Evolutionary conservation across 805 yeast genomes (phyloP).

Genomic region (Candida xiaguanensis): DNA sequence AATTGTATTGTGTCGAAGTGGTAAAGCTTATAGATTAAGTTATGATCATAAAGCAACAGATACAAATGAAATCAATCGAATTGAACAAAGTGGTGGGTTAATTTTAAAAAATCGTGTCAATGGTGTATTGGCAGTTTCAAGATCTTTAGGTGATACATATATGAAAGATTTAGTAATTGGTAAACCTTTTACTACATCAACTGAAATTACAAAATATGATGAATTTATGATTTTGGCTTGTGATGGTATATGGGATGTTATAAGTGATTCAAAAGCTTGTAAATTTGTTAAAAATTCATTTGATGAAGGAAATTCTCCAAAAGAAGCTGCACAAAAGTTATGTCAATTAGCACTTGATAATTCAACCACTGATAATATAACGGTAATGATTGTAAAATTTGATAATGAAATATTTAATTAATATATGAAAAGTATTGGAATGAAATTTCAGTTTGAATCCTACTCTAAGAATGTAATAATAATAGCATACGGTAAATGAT

Average conservation of each 20-base stretch:
- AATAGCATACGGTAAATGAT: no score
- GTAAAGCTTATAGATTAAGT: conserved; percentile 71
- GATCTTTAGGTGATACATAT: conserved; percentile 91
- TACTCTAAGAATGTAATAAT: no score
- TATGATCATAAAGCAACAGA: conserved; percentile 96
- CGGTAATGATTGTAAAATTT: conserved; percentile 81
- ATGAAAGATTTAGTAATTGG: conserved; percentile 88
- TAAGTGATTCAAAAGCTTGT: conserved; percentile 81
- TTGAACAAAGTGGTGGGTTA: conserved; percentile 77
- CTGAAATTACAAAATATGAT: conserved; percentile 64
- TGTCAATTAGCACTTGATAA: conserved; percentile 72
- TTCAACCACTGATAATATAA: conserved; percentile 85
- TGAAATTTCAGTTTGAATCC: no score
- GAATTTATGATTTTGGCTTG: conserved; percentile 87
- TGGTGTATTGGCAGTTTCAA: conserved; percentile 91
- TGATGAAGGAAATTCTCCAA: conserved; percentile 44
- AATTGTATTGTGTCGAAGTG: conserved; percentile 71
- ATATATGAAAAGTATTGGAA: no score
- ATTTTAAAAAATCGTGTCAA: conserved; percentile 89
- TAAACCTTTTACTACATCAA: conserved; percentile 86
- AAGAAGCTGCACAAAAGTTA: conserved; percentile 61
- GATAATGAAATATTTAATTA: conserved; percentile 40
- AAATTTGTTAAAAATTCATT: conserved; percentile 54
- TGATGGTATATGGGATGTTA: conserved; percentile 96
- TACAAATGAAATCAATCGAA: conserved; percentile 67